Conservation (phyloP, 352 stramenopile species). For the Phytopythium montanum region DNA sequence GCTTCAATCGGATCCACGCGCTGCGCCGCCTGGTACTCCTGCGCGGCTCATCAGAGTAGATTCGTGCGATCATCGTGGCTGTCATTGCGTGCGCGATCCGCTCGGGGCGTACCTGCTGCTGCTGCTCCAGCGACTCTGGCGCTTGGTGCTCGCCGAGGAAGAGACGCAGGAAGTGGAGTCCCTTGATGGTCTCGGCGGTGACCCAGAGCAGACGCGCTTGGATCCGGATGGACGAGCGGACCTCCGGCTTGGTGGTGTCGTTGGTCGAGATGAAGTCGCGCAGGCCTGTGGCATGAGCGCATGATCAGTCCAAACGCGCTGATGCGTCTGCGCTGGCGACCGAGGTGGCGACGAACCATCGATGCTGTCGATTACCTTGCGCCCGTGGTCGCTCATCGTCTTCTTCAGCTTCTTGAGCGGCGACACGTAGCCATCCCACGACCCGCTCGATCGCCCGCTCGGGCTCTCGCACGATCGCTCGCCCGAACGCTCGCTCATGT, state of each 20-base stretch:
- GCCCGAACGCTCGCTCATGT: too few species aligned
- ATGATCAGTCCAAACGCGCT: too few species aligned
- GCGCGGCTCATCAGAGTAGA: background rate
- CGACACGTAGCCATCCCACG: background rate
- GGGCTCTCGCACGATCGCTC: too few species aligned
- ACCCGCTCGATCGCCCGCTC: too few species aligned
- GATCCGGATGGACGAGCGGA: background rate
- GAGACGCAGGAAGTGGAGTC: background rate
- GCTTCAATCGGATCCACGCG: background rate
- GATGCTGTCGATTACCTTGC: background rate
- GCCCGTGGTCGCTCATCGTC: background rate
- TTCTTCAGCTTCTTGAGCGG: background rate
- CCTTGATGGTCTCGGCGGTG: background rate
- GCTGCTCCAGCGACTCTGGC: background rate
- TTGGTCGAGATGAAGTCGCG: background rate
- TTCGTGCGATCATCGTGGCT: too few species aligned
- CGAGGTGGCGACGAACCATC: background rate
- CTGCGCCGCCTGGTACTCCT: background rate
- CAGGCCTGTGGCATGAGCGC: background rate
- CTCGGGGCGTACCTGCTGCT: background rate
- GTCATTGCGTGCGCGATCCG: too few species aligned
- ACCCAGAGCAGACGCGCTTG: background rate
- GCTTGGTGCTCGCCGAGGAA: background rate
- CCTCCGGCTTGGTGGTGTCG: background rate
- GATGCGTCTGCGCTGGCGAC: too few species aligned